These are phyloP conservation scores for Lepiota brunneoincarnata DNA, from an alignment of 768 basidiomycete species.

Conservation along the genomic window DNA sequence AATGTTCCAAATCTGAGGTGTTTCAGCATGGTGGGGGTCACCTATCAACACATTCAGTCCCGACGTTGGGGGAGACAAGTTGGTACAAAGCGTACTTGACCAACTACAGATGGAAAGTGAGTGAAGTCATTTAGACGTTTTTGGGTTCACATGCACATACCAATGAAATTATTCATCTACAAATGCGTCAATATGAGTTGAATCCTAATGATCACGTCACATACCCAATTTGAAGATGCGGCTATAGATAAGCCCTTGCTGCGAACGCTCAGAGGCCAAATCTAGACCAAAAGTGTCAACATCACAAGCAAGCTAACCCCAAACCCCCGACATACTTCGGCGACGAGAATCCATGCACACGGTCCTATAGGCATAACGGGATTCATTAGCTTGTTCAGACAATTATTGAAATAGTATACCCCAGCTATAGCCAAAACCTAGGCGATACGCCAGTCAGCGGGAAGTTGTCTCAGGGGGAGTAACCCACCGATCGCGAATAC, in stretches of 20 bases:
- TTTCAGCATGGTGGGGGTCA: constrained; percentile 72
- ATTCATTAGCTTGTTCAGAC: not conserved
- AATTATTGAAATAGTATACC: constrained; percentile 29
- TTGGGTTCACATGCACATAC: constrained; percentile 25
- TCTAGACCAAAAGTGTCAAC: constrained; percentile 25
- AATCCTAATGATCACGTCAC: constrained; percentile 11
- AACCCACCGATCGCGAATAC: constrained; percentile 62
- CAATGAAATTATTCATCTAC: constrained; percentile 79
- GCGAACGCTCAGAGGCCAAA: constrained; percentile 69
- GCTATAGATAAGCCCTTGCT: constrained; percentile 77
- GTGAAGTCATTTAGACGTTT: not conserved
- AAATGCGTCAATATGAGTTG: not conserved
- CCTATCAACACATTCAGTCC: constrained; percentile 18
- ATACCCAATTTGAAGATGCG: constrained; percentile 72
- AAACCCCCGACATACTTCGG: constrained; percentile 39
- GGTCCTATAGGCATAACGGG: constrained; percentile 35
- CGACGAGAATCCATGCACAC: constrained; percentile 74
- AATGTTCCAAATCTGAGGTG: constrained; percentile 70
- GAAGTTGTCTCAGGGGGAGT: not conserved
- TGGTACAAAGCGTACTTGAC: constrained; percentile 33
- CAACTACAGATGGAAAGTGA: constrained; percentile 32
- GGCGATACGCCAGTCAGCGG: not conserved
- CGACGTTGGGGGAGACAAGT: not conserved
- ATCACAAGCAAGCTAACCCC: not conserved
- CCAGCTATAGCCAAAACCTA: constrained; percentile 75